Percentiles rank a stretch among this genome's conserved stretches.
These are phyloP conservation scores for Cladorrhinum sp. DNA, from an alignment of 2,329 filamentous ascomycete genomes.

Conservation along the genomic window DNA sequence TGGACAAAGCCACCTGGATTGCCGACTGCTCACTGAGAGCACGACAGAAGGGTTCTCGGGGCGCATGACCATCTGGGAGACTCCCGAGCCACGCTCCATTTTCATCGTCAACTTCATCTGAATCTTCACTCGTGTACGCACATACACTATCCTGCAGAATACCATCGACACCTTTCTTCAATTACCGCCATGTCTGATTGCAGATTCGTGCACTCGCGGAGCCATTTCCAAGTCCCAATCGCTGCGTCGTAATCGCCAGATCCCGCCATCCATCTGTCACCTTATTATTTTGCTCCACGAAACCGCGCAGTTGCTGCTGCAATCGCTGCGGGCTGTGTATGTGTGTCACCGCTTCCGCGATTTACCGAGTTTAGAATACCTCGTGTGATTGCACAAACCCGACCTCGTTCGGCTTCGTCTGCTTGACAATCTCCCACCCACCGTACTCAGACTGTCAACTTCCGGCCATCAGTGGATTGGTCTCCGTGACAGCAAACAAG, in stretches of 20 bases:
- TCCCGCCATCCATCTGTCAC: constrained; percentile 13
- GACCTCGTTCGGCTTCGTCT: neutral
- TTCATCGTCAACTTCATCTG: no score
- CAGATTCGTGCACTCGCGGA: neutral
- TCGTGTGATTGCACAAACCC: neutral
- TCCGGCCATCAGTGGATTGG: neutral
- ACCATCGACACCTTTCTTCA: neutral
- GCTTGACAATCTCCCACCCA: neutral
- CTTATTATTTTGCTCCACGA: neutral
- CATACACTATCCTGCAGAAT: neutral
- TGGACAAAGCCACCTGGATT: neutral
- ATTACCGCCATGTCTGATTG: neutral
- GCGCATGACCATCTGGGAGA: neutral
- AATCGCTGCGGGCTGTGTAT: neutral
- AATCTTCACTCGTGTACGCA: no score
- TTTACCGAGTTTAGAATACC: neutral
- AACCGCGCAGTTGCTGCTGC: neutral
- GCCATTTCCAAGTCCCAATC: neutral
- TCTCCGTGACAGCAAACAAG: neutral
- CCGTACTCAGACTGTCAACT: no score
- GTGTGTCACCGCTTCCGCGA: neutral
- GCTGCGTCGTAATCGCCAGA: neutral
- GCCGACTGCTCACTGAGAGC: neutral
- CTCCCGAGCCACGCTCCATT: no score
- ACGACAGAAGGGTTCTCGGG: neutral